These are phyloP conservation scores for Syncephalastrum racemosum DNA, from an alignment of 371 early-diverging fungal species.

Conservation along the genomic window DNA sequence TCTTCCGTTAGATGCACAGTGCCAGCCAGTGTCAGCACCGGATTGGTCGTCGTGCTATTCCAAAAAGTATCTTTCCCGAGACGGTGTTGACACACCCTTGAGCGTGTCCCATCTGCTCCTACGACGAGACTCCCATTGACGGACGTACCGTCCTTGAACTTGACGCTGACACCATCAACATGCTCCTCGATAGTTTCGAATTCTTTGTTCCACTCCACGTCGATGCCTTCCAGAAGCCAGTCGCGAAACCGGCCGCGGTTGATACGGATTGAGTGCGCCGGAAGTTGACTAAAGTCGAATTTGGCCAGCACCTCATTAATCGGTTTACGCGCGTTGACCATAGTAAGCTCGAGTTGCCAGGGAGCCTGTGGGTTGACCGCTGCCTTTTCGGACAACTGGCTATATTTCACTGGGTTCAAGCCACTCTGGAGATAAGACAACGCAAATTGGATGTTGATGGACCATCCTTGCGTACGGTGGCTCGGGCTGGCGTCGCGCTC, in stretches of 20 bases:
- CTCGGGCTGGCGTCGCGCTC: slow-evolving; percentile 20
- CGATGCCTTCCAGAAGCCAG: slow-evolving; percentile 14
- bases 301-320: too few species aligned
- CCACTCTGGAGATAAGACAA: slow-evolving; percentile 5
- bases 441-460: slow-evolving; percentile 19
- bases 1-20: not conserved
- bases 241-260: slow-evolving; percentile 20
- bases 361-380: slow-evolving; percentile 15
- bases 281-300: not conserved
- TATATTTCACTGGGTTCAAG: slow-evolving; percentile 3
- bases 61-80: slow-evolving; percentile 11
- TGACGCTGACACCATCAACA: slow-evolving; percentile 20
- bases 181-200: slow-evolving; percentile 8
- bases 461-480: slow-evolving; percentile 23
- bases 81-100: slow-evolving; percentile 16
- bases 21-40: slow-evolving; percentile 3
- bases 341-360: slow-evolving; percentile 1
- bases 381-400: not conserved
- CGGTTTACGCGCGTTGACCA: not conserved
- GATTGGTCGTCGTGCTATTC: slow-evolving; percentile 9
- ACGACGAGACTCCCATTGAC: slow-evolving; percentile 17
- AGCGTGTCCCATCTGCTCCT: slow-evolving; percentile 22
- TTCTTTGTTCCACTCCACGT: slow-evolving; percentile 19
- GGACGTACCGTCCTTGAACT: slow-evolving; percentile 24
- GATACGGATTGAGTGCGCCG: slow-evolving; percentile 9